These are phyloP conservation scores for Nemania serpens DNA, from an alignment of 2,329 filamentous ascomycete species.

Conservation along the genomic window DNA sequence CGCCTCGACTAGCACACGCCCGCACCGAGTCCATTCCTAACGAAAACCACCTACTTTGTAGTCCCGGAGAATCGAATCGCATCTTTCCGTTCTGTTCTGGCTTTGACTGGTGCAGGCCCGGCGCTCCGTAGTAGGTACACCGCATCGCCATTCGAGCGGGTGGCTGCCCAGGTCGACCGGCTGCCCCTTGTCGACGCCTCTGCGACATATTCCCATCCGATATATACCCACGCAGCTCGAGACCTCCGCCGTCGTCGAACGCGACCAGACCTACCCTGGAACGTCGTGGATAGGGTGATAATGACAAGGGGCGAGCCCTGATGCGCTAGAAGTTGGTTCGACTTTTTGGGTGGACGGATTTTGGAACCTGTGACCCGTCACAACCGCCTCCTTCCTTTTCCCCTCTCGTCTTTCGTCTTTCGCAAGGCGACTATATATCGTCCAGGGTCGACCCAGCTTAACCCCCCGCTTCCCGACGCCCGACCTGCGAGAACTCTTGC, in stretches of 20 bases:
- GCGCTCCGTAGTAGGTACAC: conserved; percentile 2
- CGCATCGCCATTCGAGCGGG: neutral
- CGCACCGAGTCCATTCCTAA: neutral
- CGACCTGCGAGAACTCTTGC: conserved; percentile 10
- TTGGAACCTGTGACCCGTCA: conserved; percentile 15
- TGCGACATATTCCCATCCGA: neutral
- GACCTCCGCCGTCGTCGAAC: neutral
- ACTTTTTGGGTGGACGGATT: conserved; percentile 20
- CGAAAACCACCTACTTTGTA: conserved; percentile 1
- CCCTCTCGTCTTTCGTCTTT: neutral
- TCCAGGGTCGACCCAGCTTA: neutral
- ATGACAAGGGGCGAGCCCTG: conserved; percentile 27
- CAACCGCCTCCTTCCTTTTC: neutral
- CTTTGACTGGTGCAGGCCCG: conserved; percentile 5
- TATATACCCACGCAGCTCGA: conserved; percentile 1
- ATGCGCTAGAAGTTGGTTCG: conserved; percentile 21
- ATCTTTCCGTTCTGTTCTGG: neutral
- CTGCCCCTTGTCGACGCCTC: conserved; percentile 17
- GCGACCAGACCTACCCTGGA: neutral
- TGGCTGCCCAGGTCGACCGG: conserved; percentile 5
- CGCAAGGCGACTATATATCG: conserved; percentile 6
- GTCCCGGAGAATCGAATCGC: neutral
- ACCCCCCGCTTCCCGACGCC: neutral
- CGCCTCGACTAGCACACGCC: conserved; percentile 16
- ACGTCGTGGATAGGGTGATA: conserved; percentile 14